phyloP scores from a whole-genome alignment of 495 filamentous ascomycete genomes.

The Podospora australis region DNA sequence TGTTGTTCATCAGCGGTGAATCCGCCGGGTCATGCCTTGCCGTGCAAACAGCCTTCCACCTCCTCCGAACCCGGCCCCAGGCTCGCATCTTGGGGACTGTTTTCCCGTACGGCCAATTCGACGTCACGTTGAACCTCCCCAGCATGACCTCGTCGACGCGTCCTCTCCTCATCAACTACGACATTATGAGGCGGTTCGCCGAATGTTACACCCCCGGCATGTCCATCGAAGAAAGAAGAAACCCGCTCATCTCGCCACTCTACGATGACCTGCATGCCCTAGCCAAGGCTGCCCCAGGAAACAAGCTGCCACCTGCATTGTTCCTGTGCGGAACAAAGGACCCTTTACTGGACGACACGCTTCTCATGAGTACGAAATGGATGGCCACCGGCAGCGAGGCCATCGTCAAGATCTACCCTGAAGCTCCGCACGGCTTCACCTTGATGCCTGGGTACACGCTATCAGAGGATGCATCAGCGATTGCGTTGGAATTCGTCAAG shows the following conservation, averaged over 20 bases:
- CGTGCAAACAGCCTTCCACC: conserved; percentile 4
- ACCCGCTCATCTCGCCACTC: conserved; percentile 6
- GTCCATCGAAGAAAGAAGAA: conserved; percentile 1
- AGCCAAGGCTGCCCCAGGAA: background rate
- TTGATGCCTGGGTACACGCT: conserved; percentile 3
- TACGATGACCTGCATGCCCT: background rate
- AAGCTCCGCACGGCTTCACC: conserved; percentile 8
- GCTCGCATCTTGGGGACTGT: background rate
- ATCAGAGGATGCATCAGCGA: conserved; percentile 1
- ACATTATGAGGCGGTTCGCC: background rate
- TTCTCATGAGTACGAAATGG: conserved; percentile 11
- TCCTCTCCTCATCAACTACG: background rate
- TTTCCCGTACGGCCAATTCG: background rate
- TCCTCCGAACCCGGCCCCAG: background rate
- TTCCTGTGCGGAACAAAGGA: conserved; percentile 10
- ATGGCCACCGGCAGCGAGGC: conserved; percentile 8
- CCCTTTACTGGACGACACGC: background rate
- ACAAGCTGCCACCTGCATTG: conserved; percentile 5
- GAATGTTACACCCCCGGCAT: conserved; percentile 1
- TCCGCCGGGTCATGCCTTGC: conserved; percentile 5
- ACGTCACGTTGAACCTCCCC: background rate
- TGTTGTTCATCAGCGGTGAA: conserved; percentile 3
- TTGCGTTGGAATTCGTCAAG: conserved; percentile 7
- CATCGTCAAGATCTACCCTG: conserved; percentile 7
- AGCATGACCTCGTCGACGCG: background rate